A percentile compares a stretch with the other conserved stretches of the same genome.
Conservation (phyloP, 352 stramenopile species). For the Globisporangium uncinulatum region DNA sequence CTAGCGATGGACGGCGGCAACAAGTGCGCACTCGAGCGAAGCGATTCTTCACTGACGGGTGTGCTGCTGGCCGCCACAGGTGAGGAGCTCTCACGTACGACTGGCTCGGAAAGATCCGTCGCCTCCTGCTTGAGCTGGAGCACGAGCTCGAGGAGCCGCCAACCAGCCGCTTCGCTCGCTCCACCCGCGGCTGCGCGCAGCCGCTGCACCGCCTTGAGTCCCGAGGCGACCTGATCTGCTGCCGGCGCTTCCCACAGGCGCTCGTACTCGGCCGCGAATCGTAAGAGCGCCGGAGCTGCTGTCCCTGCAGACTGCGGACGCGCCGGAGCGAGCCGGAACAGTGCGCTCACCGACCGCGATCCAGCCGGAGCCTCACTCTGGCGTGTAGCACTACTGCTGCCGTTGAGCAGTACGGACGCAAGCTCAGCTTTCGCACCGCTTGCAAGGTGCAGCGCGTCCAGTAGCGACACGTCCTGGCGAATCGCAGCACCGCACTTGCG, state of each 20-base stretch:
- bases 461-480: constrained; percentile 20
- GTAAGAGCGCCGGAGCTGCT: neutral
- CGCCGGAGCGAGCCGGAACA: neutral
- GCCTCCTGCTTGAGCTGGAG: constrained; percentile 33
- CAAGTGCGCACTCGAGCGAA: neutral
- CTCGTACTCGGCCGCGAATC: neutral
- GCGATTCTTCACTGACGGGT: too few species aligned
- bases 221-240: constrained; percentile 14
- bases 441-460: constrained; percentile 16
- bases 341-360: constrained; percentile 5
- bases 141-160: constrained; percentile 20
- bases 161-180: constrained; percentile 6
- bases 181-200: constrained; percentile 14
- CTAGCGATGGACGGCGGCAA: constrained; percentile 17
- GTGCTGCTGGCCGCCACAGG: neutral
- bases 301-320: neutral
- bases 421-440: neutral
- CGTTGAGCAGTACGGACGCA: constrained; percentile 1
- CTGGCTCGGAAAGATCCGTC: constrained; percentile 21
- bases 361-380: neutral
- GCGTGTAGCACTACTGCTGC: neutral
- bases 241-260: constrained; percentile 10
- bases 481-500: constrained; percentile 29
- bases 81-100: neutral
- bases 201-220: constrained; percentile 33